phyloP scores from a whole-genome alignment of 192 early-diverging fungal genomes.

The Rhizoclosmatium sp. region DNA sequence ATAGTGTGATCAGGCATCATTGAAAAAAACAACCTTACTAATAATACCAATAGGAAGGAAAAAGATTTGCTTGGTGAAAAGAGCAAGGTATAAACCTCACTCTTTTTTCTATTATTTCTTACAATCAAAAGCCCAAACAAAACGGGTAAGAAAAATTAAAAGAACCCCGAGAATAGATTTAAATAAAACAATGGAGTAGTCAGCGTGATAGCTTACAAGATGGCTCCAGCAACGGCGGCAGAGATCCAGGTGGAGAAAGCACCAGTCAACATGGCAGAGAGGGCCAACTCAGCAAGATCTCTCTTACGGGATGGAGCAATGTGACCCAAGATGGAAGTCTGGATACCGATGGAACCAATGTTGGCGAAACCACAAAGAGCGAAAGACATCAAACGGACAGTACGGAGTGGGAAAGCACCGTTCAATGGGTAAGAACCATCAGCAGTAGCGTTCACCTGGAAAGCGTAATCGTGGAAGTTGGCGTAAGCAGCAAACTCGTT shows the following conservation, averaged over 20 bases:
- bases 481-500: constrained; percentile 92
- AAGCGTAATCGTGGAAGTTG: constrained; percentile 24
- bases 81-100: too few relatives aligned
- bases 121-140: too few relatives aligned
- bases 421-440: constrained; percentile 21
- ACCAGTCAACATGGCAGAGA: constrained; percentile 83
- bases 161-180: too few relatives aligned
- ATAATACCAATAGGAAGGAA: too few relatives aligned
- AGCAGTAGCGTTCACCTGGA: neutral
- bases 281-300: constrained; percentile 75
- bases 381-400: constrained; percentile 61
- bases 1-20: too few relatives aligned
- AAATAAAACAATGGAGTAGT: neutral
- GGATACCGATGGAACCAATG: constrained; percentile 82
- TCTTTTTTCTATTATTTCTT: too few relatives aligned
- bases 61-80: too few relatives aligned
- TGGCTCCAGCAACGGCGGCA: constrained; percentile 78
- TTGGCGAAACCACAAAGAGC: constrained; percentile 91
- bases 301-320: constrained; percentile 74
- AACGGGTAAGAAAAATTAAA: too few relatives aligned
- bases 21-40: too few relatives aligned
- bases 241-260: constrained; percentile 81
- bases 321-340: constrained; percentile 77
- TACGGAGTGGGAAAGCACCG: constrained; percentile 35
- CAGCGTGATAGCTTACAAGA: constrained; percentile 37